Conservation (phyloP, 1,284 basidiomycete genomes). For the Leucoagaricus sp. region DNA sequence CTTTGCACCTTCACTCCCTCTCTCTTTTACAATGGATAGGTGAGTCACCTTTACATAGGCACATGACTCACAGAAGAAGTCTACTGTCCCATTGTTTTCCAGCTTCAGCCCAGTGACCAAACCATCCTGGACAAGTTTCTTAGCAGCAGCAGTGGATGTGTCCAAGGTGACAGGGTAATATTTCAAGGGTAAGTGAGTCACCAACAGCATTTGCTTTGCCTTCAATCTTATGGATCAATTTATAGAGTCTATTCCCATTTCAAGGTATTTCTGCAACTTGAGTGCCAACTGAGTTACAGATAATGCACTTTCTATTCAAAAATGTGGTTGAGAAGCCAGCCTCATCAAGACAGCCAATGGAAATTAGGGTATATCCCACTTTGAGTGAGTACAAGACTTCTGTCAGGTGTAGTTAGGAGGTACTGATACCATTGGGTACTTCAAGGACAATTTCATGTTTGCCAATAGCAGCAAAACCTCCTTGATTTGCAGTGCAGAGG, state of each 20-base stretch:
- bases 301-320: slow-evolving; percentile 27
- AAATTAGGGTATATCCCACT: slow-evolving; percentile 37
- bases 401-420: slow-evolving; percentile 28
- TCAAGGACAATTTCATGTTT: slow-evolving; percentile 36
- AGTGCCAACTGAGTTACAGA: slow-evolving; percentile 22
- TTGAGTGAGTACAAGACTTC: slow-evolving; percentile 37
- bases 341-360: slow-evolving; percentile 34
- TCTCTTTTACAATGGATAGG: neutral
- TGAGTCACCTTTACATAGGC: neutral
- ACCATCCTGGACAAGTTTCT: slow-evolving; percentile 27
- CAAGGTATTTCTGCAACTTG: slow-evolving; percentile 25
- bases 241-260: slow-evolving; percentile 25
- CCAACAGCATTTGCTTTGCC: slow-evolving; percentile 4
- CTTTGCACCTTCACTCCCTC: neutral
- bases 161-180: slow-evolving; percentile 34
- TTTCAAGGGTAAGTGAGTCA: slow-evolving; percentile 28
- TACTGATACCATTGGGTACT: slow-evolving; percentile 34
- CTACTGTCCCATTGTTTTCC: slow-evolving; percentile 24
- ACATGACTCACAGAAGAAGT: slow-evolving; percentile 26
- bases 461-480: slow-evolving; percentile 32
- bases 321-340: slow-evolving; percentile 31
- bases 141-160: slow-evolving; percentile 32
- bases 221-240: neutral
- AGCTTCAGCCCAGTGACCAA: slow-evolving; percentile 32
- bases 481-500: slow-evolving; percentile 36